Conservation (phyloP, 169 alveolate species). For the Cytauxzoon felis region DNA sequence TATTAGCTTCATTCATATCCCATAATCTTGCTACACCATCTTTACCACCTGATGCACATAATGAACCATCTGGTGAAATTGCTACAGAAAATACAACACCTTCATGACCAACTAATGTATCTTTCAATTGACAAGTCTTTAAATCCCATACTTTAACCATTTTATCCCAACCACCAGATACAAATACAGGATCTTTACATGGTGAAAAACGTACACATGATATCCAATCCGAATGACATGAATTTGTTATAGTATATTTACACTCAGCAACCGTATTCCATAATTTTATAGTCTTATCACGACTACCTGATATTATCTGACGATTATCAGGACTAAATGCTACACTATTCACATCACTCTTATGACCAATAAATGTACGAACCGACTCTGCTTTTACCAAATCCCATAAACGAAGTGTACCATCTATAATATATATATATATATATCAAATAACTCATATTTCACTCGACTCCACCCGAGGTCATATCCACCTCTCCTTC, state of each 20-base stretch:
- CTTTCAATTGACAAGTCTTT: conserved; percentile 88
- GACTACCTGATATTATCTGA: conserved; percentile 96
- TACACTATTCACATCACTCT: conserved; percentile 91
- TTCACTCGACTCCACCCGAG: not conserved
- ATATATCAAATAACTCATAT: not conserved
- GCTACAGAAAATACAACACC: conserved; percentile 91
- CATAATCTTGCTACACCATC: conserved; percentile 93
- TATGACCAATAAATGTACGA: conserved; percentile 89
- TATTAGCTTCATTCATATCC: conserved; percentile 94
- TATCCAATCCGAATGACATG: conserved; percentile 96
- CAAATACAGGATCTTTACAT: conserved; percentile 90
- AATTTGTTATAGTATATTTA: conserved; percentile 90
- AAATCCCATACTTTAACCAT: conserved; percentile 93
- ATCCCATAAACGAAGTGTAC: conserved; percentile 91
- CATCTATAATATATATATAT: conserved; percentile 40
- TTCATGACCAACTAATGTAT: conserved; percentile 92
- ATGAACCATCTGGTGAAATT: conserved; percentile 94
- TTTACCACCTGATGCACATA: conserved; percentile 98
- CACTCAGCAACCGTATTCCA: conserved; percentile 98
- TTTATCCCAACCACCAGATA: conserved; percentile 97
- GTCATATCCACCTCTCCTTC: no score
- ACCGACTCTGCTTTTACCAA: conserved; percentile 86
- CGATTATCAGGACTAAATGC: conserved; percentile 98
- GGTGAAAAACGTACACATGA: conserved; percentile 96
- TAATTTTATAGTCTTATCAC: conserved; percentile 93